Percentiles rank a stretch among this genome's conserved stretches.
Evolutionary conservation across 208 protist species (phyloP).

Genomic region (Spongospora subterranea): DNA sequence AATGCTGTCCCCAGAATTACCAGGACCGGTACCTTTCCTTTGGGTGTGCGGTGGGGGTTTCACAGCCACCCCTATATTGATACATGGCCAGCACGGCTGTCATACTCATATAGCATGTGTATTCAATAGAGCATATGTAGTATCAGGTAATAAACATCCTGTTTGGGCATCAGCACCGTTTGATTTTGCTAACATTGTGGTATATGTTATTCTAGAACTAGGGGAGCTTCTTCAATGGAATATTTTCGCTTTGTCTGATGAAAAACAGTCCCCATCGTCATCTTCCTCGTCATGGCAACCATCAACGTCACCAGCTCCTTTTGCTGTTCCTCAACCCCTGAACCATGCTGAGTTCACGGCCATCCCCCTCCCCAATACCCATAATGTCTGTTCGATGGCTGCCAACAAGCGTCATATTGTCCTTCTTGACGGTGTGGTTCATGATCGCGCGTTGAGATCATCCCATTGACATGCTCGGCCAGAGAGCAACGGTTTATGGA

Average conservation of each 20-base stretch:
- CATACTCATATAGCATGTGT: neutral
- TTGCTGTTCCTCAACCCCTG: neutral
- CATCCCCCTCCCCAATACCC: neutral
- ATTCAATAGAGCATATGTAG: neutral
- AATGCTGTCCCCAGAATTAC: no score
- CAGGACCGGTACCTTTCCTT: no score
- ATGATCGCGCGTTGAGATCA: neutral
- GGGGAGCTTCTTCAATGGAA: constrained; percentile 40
- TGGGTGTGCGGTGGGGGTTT: constrained; percentile 23
- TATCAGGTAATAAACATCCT: neutral
- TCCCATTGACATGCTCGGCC: neutral
- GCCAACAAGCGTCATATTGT: constrained; percentile 40
- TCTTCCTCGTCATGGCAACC: no score
- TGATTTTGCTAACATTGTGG: neutral
- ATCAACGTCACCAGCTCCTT: no score
- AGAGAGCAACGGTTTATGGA: neutral
- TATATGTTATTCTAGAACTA: neutral
- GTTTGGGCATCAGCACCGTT: no score
- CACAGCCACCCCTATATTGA: neutral
- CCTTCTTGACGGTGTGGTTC: neutral
- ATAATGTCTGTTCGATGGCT: neutral
- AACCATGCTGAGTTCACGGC: constrained; percentile 13
- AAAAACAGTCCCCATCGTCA: neutral
- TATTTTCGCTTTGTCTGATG: constrained; percentile 17
- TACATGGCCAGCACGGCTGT: neutral